Conservation (phyloP, 495 filamentous ascomycete species). For the Penicillium salamii region DNA sequence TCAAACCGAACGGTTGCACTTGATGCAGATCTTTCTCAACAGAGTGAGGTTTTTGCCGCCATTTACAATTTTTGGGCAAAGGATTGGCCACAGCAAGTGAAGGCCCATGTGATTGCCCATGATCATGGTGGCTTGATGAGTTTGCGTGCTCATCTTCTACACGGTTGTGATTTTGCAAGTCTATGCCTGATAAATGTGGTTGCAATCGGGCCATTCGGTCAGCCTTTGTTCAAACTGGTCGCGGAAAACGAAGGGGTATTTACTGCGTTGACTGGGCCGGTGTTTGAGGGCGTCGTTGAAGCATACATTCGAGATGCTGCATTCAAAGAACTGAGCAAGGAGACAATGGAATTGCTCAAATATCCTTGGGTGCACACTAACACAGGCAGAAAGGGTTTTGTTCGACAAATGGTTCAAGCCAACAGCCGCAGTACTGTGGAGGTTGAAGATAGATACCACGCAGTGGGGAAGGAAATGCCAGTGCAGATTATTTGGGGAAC, state of each 20-base stretch:
- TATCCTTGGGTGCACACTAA: slow-evolving; percentile 22
- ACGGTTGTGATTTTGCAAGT: slow-evolving; percentile 26
- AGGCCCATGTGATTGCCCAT: slow-evolving; percentile 34
- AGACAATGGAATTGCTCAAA: slow-evolving; percentile 23
- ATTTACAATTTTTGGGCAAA: slow-evolving; percentile 25
- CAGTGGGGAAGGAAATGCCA: slow-evolving; percentile 24
- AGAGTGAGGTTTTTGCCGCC: slow-evolving; percentile 28
- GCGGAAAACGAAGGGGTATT: slow-evolving; percentile 28
- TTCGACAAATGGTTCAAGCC: slow-evolving; percentile 29
- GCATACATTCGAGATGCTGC: slow-evolving; percentile 31
- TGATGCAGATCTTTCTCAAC: slow-evolving; percentile 23
- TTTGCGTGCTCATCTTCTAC: slow-evolving; percentile 23
- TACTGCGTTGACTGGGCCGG: slow-evolving; percentile 16
- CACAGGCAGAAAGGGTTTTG: slow-evolving; percentile 21
- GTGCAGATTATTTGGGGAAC: slow-evolving; percentile 33
- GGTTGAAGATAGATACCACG: slow-evolving; percentile 23
- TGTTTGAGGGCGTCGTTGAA: slow-evolving; percentile 30
- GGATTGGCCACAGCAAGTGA: not conserved
- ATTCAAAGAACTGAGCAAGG: slow-evolving; percentile 11
- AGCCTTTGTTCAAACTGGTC: slow-evolving; percentile 31
- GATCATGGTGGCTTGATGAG: slow-evolving; percentile 32
- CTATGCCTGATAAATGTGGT: slow-evolving; percentile 35
- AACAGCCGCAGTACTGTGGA: slow-evolving; percentile 23
- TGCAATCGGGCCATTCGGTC: slow-evolving; percentile 29
- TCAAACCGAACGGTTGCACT: slow-evolving; percentile 9